Conservation (phyloP, 106 monocot species). For the Phalaenopsis equestris region DNA sequence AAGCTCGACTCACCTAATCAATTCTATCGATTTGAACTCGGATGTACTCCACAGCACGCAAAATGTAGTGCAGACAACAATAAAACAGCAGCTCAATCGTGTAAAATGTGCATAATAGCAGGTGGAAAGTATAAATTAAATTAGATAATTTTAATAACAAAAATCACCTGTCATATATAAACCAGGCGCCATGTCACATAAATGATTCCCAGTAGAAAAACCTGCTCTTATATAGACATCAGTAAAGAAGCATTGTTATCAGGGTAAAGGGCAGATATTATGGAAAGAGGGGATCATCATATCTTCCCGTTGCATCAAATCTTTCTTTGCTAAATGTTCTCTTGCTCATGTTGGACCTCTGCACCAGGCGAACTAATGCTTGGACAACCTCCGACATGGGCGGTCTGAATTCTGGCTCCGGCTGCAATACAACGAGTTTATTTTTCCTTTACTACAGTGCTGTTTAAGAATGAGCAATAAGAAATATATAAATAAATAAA, state of each 20-base stretch:
- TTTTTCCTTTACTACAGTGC: neutral
- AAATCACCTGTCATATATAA: too few species aligned
- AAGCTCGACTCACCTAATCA: too few species aligned
- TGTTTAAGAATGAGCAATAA: too few species aligned
- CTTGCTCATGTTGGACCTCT: slow-evolving; percentile 76
- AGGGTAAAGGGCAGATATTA: neutral
- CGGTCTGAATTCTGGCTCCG: slow-evolving; percentile 87
- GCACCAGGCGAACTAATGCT: slow-evolving; percentile 67
- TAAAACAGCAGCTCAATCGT: too few species aligned
- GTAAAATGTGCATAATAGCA: too few species aligned
- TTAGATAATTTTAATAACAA: too few species aligned
- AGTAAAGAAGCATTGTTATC: neutral
- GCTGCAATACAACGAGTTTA: slow-evolving; percentile 18
- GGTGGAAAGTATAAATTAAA: too few species aligned
- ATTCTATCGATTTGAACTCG: too few species aligned
- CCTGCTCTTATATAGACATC: neutral
- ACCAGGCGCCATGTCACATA: too few species aligned
- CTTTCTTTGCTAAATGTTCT: slow-evolving; percentile 39
- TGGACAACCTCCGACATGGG: slow-evolving; percentile 96
- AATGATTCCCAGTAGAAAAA: neutral
- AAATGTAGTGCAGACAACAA: too few species aligned
- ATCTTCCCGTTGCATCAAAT: neutral
- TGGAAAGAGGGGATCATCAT: slow-evolving; percentile 1
- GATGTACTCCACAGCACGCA: too few species aligned
- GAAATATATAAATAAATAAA: too few species aligned